phyloP scores from a whole-genome alignment of 257 asterid species.

The Osmanthus fragrans region DNA sequence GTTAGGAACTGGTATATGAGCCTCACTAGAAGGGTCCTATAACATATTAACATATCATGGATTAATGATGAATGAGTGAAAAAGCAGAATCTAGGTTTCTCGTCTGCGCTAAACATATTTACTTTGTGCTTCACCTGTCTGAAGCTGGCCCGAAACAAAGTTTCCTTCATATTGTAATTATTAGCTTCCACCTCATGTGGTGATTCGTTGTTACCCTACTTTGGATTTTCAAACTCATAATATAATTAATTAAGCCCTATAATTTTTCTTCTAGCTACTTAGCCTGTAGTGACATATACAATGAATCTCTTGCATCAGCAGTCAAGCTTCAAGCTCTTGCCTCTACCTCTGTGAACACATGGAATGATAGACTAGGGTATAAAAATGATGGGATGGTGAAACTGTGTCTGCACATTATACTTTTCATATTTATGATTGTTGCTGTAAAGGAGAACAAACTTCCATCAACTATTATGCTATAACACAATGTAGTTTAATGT shows the following conservation, averaged over 20 bases:
- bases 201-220: neutral
- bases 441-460: neutral
- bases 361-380: neutral
- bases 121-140: neutral
- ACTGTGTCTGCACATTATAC: neutral
- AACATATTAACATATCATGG: neutral
- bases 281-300: constrained; percentile 8
- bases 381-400: neutral
- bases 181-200: neutral
- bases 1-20: neutral
- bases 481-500: neutral
- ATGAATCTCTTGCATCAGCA: neutral
- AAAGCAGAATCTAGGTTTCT: neutral
- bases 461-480: neutral
- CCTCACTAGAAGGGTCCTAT: neutral
- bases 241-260: neutral
- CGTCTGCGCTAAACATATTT: neutral
- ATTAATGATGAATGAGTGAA: neutral
- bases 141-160: neutral
- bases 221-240: neutral
- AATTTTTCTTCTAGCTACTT: neutral
- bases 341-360: neutral
- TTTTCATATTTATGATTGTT: neutral
- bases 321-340: constrained; percentile 9
- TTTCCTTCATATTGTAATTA: neutral